A percentile compares a stretch with the other conserved stretches of the same genome.
phyloP scores from a whole-genome alignment of 805 yeast species.

The Jamesozyma piceae region DNA sequence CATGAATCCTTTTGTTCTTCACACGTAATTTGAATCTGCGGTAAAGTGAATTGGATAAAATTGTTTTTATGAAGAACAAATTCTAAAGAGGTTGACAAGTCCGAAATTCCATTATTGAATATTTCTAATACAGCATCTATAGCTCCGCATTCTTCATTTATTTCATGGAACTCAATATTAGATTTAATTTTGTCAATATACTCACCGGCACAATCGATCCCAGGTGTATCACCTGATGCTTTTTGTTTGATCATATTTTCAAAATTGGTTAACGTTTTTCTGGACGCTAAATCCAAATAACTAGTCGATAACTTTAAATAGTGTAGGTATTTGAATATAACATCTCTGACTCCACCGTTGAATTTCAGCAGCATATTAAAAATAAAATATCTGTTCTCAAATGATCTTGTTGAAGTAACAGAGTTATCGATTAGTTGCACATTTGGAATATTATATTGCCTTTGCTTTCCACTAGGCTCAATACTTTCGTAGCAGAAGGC shows the following conservation, averaged over 20 bases:
- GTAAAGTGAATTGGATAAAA: slow-evolving; percentile 59
- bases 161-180: neutral
- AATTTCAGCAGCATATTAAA: slow-evolving; percentile 70
- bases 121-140: slow-evolving; percentile 10
- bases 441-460: slow-evolving; percentile 3
- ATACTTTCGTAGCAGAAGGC: slow-evolving; percentile 6
- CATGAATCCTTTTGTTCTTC: slow-evolving; percentile 46
- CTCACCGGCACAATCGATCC: neutral
- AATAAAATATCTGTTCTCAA: slow-evolving; percentile 55
- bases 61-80: slow-evolving; percentile 44
- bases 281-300: slow-evolving; percentile 35
- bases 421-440: slow-evolving; percentile 18
- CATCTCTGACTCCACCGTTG: slow-evolving; percentile 62
- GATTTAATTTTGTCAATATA: neutral
- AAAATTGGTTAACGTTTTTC: slow-evolving; percentile 41
- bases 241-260: slow-evolving; percentile 39
- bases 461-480: slow-evolving; percentile 1
- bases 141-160: neutral
- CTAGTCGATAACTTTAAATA: slow-evolving; percentile 39
- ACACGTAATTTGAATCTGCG: slow-evolving; percentile 68
- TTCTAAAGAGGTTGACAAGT: slow-evolving; percentile 29
- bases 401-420: neutral
- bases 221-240: slow-evolving; percentile 6
- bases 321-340: slow-evolving; percentile 50
- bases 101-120: slow-evolving; percentile 46